Evolutionary conservation across 768 basidiomycete species (phyloP).

Genomic region (Leucocoprinus sp.): DNA sequence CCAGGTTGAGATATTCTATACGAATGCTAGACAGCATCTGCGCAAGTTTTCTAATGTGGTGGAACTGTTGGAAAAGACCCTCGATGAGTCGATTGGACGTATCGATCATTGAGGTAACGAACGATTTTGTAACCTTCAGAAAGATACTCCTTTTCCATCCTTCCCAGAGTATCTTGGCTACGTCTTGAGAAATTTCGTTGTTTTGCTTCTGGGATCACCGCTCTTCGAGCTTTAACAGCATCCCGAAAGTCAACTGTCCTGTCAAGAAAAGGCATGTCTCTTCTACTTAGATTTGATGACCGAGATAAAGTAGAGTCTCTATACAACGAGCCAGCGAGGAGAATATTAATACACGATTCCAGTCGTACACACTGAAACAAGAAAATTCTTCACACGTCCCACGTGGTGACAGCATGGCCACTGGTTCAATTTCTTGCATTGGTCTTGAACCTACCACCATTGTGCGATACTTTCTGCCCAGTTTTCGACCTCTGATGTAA

Average conservation of each 20-base stretch:
- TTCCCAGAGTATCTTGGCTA: constrained; percentile 25
- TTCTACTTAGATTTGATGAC: constrained; percentile 1
- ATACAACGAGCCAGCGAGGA: neutral
- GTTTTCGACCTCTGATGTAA: neutral
- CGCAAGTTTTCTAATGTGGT: constrained; percentile 61
- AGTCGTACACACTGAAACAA: neutral
- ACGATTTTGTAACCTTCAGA: constrained; percentile 71
- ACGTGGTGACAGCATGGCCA: neutral
- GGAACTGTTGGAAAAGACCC: constrained; percentile 39
- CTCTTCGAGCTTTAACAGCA: constrained; percentile 40
- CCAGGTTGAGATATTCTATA: constrained; percentile 80
- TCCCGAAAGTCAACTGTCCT: constrained; percentile 57
- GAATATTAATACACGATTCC: neutral
- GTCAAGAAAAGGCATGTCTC: constrained; percentile 50
- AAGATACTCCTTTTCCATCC: constrained; percentile 59
- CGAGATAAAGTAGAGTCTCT: neutral
- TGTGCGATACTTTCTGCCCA: neutral
- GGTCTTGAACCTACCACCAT: constrained; percentile 18
- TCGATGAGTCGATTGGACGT: neutral
- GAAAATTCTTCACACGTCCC: neutral
- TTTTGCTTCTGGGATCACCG: constrained; percentile 34
- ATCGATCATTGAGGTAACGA: constrained; percentile 7
- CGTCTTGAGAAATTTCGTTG: constrained; percentile 33
- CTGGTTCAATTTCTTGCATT: constrained; percentile 10
- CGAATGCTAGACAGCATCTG: constrained; percentile 71